Base-by-base conservation (phyloP, 2,329 filamentous ascomycete genomes). In the Fusarium buharicum region DNA sequence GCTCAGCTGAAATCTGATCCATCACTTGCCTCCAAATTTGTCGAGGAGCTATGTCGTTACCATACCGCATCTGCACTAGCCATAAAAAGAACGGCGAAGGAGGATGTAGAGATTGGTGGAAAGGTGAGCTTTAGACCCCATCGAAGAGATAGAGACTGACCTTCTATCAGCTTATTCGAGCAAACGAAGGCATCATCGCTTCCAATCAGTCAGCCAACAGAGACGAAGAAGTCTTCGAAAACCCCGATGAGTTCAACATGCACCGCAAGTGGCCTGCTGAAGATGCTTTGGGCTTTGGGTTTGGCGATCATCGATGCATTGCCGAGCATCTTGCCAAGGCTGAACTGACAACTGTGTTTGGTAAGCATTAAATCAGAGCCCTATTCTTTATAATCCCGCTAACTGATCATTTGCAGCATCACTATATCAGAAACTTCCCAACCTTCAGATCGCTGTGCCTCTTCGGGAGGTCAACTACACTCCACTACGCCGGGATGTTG, bases 21-120 rank as follows among this genome's bases (percentile, higher is more conserved):
- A 0, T 71, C 69, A 0, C 74, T 78, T 13, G 70, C 75, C 2
- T 66, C 50, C 3, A 51, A 62, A 0, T 82, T 84, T 37, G 80
- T 84, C 0, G 76, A 81, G 38, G 81, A 84, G 67, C 74, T 83
- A 1, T 81, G 78, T 59, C 74, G 81, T 7, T 83, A 73, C 59
- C 80, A 83, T 59, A 81, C 79, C 1, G 78, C 76, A 1, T 81
- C 78, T 1, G 76, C 80, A 2, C 69, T 83, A 51, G 80, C 79
- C 0, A 81, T 80, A 30, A 78, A 79, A 50, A 72, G 81, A 13
- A 79, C 79, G 2, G 80, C 80, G 6, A 82, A 81, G 63, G 78
- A 75, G 16, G 80, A 82, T 50, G 70, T 82, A 18, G 73, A 74
- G 31, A 68, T 82, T 18, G 77, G 77, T 4, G 80, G 78, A 10